Evolutionary conservation across 768 basidiomycete species (phyloP).

Genomic region (Kockovaella imperatae): DNA sequence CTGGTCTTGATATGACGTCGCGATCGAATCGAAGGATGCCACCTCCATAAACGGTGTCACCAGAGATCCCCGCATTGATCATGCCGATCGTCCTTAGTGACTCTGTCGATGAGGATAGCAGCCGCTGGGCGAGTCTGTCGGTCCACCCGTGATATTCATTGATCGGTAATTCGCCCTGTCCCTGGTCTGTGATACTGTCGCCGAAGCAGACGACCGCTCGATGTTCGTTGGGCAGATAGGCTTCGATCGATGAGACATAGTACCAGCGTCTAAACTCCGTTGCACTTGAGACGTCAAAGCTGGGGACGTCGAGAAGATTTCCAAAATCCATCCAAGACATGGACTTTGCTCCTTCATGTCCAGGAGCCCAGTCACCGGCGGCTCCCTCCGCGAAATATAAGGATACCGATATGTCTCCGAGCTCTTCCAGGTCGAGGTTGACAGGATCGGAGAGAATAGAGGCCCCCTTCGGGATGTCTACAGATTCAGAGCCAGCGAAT

Average conservation of each 20-base stretch:
- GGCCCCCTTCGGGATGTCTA: not conserved
- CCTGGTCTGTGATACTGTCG: not conserved
- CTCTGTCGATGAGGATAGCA: not conserved
- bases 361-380: not conserved
- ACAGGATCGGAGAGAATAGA: not conserved
- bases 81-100: not conserved
- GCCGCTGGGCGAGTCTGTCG: not conserved
- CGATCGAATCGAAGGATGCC: slow-evolving; percentile 53
- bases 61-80: not conserved
- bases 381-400: not conserved
- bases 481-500: not conserved
- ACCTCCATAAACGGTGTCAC: not conserved
- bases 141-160: not conserved
- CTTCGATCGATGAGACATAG: not conserved
- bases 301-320: not conserved
- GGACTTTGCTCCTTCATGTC: not conserved
- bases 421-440: not conserved
- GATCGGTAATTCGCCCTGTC: not conserved
- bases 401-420: not conserved
- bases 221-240: not conserved
- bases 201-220: not conserved
- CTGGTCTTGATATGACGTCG: slow-evolving; percentile 51
- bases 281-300: not conserved
- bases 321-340: not conserved
- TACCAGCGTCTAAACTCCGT: not conserved